phyloP scores from a whole-genome alignment of 495 filamentous ascomycete genomes.

The Aspergillus homomorphus region DNA sequence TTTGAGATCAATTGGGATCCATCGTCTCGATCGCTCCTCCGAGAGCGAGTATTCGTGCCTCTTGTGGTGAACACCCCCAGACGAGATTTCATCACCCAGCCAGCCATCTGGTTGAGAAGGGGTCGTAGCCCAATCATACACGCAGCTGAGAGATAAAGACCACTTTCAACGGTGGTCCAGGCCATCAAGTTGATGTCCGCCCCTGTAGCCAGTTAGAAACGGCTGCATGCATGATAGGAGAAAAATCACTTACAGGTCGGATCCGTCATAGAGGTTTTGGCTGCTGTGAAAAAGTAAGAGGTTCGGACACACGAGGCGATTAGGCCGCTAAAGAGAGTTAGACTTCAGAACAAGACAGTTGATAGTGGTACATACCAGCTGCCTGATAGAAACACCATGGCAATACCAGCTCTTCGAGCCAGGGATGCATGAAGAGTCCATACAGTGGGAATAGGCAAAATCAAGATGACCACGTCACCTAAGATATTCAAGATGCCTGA shows the following conservation, averaged over 20 bases:
- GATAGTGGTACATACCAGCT: not conserved
- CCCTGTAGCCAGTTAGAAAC: not conserved
- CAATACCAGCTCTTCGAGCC: not conserved
- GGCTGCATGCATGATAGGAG: not conserved
- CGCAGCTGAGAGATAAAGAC: not conserved
- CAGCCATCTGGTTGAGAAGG: not conserved
- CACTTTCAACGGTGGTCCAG: conserved; percentile 3
- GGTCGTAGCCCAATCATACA: conserved; percentile 1
- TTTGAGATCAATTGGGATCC: not conserved
- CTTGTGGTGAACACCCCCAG: not conserved
- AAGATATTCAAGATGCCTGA: not conserved
- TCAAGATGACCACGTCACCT: not conserved
- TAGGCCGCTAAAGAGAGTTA: not conserved
- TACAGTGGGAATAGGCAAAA: not conserved
- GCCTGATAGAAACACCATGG: not conserved
- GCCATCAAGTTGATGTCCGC: not conserved
- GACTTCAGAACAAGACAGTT: not conserved
- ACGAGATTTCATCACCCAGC: not conserved
- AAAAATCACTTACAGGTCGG: not conserved
- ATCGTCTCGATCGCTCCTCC: not conserved
- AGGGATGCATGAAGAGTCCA: not conserved
- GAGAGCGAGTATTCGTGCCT: not conserved
- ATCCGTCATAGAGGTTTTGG: not conserved
- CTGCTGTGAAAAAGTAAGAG: not conserved
- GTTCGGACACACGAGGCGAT: not conserved